phyloP scores from a whole-genome alignment of 352 stramenopile genomes.

The Thraustochytrium sp. region DNA sequence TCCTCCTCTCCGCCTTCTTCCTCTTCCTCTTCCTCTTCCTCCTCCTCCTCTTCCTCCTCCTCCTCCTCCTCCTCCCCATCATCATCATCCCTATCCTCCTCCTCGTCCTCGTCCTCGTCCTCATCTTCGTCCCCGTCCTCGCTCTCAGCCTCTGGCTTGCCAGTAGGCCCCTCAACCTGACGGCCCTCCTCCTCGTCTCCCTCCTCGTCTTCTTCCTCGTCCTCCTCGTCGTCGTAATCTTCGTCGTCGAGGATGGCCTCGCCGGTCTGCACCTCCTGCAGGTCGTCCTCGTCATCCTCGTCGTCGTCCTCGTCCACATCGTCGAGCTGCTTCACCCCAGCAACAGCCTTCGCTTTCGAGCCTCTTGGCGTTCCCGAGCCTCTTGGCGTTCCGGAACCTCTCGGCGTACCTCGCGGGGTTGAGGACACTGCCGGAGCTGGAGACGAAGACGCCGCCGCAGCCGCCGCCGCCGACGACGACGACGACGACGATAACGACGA shows the following conservation, averaged over 20 bases:
- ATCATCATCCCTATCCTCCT: neutral
- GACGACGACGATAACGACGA: no score
- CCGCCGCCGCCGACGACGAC: no score
- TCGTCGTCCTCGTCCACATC: neutral
- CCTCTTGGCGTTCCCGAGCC: neutral
- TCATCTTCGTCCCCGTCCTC: no score
- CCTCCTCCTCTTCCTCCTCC: neutral
- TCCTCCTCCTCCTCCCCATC: neutral
- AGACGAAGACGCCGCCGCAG: no score
- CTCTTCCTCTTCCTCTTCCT: neutral
- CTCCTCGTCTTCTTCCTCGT: neutral
- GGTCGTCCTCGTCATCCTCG: neutral
- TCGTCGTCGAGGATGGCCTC: no score
- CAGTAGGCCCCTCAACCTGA: no score
- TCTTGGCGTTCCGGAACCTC: no score
- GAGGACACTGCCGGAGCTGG: no score
- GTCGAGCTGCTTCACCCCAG: neutral
- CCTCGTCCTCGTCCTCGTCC: neutral
- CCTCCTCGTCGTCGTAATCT: neutral
- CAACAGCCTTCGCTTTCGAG: neutral
- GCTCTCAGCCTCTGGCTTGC: no score
- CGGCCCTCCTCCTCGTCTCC: neutral
- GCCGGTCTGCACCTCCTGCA: no score
- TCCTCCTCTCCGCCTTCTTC: neutral
- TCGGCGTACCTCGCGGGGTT: no score